Base-by-base conservation (phyloP, 306 rosid genomes). In the Lagenaria siceraria region DNA sequence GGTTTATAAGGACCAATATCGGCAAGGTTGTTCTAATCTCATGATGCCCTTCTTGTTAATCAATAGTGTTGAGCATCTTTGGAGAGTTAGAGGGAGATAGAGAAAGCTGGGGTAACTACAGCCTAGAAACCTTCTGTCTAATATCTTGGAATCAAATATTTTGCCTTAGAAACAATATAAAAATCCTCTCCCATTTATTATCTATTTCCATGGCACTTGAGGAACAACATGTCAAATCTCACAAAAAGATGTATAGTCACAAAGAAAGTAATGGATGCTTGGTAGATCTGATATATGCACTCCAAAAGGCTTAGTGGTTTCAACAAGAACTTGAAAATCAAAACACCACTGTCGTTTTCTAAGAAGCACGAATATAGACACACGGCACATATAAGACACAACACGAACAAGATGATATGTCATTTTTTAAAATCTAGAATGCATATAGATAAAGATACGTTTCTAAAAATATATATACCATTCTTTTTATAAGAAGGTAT, bases 201-300 rank as follows among this genome's bases (percentile, higher is more conserved):
- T 22, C 54, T 40, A 43, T 46, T 66, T 25, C 58, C 76, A 72
- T 27, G 40, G 76, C 40, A 48, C 59, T 43, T 48, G 58, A 72
- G 14, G 76, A 72, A 72, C 76, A 72, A 25, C 54, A 27, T 49
- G 76, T 72, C 76, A 72, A 72, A 49, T 72, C 76, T 72, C 60
- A 72, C 43, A 72, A 72, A 72, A 72, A 48, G 76, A 72, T 72
- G 54, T 24, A 49, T 72, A 72, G 76, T 72, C 76, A 49, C 15
- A 72, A 27, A 27, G 42, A 72, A 49, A 72, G 76, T 72, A 72
- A 46, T 72, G 76, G 76, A 46, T 72, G 59, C 76, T 72, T 48
- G 76, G 56, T 48, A 27, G 42, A 48, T 72, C 76, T 72, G 42
- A 15, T 72, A 63, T 63, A 53, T 72, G 40, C 76, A 72, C 42